phyloP scores from a whole-genome alignment of 1,139 yeast genomes.

The Kodamaea plutei region DNA sequence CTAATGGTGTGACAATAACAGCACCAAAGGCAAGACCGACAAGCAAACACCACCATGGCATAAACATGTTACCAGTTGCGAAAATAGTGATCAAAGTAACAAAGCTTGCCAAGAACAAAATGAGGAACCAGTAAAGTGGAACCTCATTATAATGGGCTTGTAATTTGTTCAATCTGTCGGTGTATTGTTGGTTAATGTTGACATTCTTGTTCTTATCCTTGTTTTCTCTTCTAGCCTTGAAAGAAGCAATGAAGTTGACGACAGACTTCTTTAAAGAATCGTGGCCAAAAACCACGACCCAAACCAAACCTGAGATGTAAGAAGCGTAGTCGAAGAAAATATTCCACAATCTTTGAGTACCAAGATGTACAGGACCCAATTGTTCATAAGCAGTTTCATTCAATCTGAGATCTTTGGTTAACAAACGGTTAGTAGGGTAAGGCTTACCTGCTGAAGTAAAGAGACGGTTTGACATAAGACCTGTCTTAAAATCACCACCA shows the following conservation, averaged over 20 bases:
- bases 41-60: conserved; percentile 48
- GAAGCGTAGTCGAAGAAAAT: conserved; percentile 23
- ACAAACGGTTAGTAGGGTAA: conserved; percentile 33
- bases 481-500: conserved; percentile 20
- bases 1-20: conserved; percentile 44
- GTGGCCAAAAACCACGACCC: conserved; percentile 21
- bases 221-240: conserved; percentile 8
- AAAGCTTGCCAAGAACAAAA: conserved; percentile 30
- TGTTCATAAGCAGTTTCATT: conserved; percentile 37
- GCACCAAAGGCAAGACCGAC: conserved; percentile 42
- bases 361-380: conserved; percentile 34
- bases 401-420: conserved; percentile 29
- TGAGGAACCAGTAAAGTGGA: conserved; percentile 38
- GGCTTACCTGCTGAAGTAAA: conserved; percentile 26
- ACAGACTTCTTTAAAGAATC: conserved; percentile 10
- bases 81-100: conserved; percentile 29
- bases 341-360: conserved; percentile 22
- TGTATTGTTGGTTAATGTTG: conserved; percentile 12
- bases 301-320: conserved; percentile 18
- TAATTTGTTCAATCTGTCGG: conserved; percentile 38
- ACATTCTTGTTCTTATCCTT: conserved; percentile 7
- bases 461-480: conserved; percentile 40
- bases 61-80: conserved; percentile 36
- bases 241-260: conserved; percentile 7
- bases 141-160: conserved; percentile 34